Evolutionary conservation across 23 red algal genomes (phyloP).

Genomic region (Gracilaria gracilis): DNA sequence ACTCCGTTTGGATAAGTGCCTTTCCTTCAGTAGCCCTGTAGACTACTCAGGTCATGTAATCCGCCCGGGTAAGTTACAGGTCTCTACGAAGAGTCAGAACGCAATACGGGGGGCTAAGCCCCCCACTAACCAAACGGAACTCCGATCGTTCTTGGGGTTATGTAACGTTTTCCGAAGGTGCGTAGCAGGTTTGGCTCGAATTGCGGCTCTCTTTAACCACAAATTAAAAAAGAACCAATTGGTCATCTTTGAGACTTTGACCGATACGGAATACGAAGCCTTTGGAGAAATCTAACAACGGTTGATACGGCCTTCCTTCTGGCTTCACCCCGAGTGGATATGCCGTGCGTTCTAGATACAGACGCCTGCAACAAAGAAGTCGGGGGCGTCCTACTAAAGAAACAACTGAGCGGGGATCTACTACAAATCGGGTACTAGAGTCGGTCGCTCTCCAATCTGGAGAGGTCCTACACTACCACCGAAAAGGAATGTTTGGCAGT

Average conservation of each 20-base stretch:
- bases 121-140: constrained; percentile 29
- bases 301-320: constrained; percentile 20
- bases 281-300: constrained; percentile 23
- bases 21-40: neutral
- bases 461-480: constrained; percentile 35
- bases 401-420: constrained; percentile 36
- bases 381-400: constrained; percentile 35
- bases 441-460: constrained; percentile 15
- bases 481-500: constrained; percentile 48
- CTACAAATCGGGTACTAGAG: constrained; percentile 53
- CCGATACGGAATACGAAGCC: constrained; percentile 21
- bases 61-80: neutral
- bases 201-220: neutral
- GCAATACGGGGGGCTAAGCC: neutral
- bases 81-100: neutral
- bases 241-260: neutral
- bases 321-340: constrained; percentile 6
- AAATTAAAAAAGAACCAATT: neutral
- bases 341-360: constrained; percentile 44
- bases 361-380: constrained; percentile 44
- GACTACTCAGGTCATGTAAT: constrained; percentile 21
- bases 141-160: constrained; percentile 10
- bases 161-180: constrained; percentile 17
- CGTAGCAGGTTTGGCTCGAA: constrained; percentile 15
- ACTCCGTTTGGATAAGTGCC: neutral